Evolutionary conservation across 1,284 basidiomycete species (phyloP), one percentile per base, ranked within the genome.

Genomic region (Trichosporon sp.): DNA sequence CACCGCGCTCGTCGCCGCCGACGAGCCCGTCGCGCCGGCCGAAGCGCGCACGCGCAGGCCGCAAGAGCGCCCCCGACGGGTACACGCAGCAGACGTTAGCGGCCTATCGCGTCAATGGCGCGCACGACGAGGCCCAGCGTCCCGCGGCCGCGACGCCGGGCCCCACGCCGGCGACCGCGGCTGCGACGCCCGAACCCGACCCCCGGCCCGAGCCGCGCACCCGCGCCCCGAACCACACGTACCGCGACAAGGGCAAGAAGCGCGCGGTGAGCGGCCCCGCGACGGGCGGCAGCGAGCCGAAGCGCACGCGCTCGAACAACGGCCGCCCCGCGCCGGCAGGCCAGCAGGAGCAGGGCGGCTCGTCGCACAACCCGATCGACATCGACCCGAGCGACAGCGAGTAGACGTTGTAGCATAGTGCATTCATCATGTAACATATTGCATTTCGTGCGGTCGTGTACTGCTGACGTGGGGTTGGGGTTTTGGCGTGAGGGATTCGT

Each of bases 401-500:
- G 53, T 58, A 31, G 51, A 42, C n/a, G 38, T 60, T 60, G 56
- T 60, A 60, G 56, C 56, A 29, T 60, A 60, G 56, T 60, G 56
- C 56, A 60, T 60, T 60, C 31, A 56, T 56, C 13, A 60, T 60
- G 56, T 60, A 60, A 31, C 29, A 60, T 60, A 60, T n/a, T 31
- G 56, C 56, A 60, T 60, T 25, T n/a, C 1, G 44, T 5, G n/a
- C n/a, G n/a, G n/a, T n/a, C n/a, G n/a, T n/a, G n/a, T n/a, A n/a
- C n/a, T n/a, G n/a, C n/a, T n/a, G n/a, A n/a, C n/a, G n/a, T n/a
- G n/a, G n/a, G n/a, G n/a, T n/a, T n/a, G n/a, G n/a, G n/a, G n/a
- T n/a, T n/a, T n/a, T n/a, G n/a, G n/a, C n/a, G n/a, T n/a, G n/a
- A n/a, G n/a, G n/a, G n/a, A n/a, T n/a, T n/a, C n/a, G n/a, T n/a